These are phyloP conservation scores for Yarrowia bubula DNA, from an alignment of 805 yeast species.

Conservation along the genomic window DNA sequence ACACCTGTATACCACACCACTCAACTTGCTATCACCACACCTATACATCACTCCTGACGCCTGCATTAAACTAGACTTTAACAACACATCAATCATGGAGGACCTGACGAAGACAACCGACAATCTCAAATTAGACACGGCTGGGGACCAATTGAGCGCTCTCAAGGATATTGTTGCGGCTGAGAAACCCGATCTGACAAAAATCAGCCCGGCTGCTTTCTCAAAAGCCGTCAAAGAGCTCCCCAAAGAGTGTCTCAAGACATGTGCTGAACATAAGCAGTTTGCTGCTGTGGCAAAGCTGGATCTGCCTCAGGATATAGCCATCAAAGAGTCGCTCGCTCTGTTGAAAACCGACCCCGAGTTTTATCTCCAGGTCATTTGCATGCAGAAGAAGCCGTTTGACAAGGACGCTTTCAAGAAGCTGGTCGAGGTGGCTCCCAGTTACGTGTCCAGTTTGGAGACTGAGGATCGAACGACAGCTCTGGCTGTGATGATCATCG, in stretches of 20 bases:
- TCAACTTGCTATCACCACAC: neutral
- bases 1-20: neutral
- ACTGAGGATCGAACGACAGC: neutral
- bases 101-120: neutral
- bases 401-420: conserved; percentile 9
- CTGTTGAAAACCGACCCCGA: conserved; percentile 13
- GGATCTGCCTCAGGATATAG: neutral
- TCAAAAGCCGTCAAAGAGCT: neutral
- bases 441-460: conserved; percentile 13
- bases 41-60: neutral
- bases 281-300: neutral
- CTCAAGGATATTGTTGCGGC: neutral
- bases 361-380: conserved; percentile 23
- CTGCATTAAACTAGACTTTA: neutral
- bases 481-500: conserved; percentile 12
- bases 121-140: neutral
- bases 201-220: neutral
- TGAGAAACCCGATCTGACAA: conserved; percentile 2
- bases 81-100: neutral
- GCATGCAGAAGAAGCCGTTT: conserved; percentile 15
- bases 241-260: conserved; percentile 4
- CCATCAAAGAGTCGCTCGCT: neutral
- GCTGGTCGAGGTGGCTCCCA: conserved; percentile 8
- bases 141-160: neutral
- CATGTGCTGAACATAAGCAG: neutral